phyloP scores from a whole-genome alignment of 2,329 filamentous ascomycete species.

The Colletotrichum sp. region DNA sequence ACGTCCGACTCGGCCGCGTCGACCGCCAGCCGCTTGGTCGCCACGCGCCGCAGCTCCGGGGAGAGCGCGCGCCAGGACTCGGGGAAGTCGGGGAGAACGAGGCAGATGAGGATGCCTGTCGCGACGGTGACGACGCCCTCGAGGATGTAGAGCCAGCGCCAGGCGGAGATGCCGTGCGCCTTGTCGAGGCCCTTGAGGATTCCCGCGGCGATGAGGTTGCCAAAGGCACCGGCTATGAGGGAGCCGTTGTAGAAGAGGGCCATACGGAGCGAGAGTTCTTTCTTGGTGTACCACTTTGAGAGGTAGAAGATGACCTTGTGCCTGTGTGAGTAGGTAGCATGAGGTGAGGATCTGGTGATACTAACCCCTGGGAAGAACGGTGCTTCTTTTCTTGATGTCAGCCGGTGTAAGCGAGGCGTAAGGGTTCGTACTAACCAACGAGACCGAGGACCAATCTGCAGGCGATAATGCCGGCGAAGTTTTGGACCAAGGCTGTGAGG shows the following conservation, averaged over 20 bases:
- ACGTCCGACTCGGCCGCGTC: neutral
- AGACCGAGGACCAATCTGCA: neutral
- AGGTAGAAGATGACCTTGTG: neutral
- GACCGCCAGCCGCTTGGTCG: neutral
- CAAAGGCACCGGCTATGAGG: neutral
- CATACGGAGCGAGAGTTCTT: neutral
- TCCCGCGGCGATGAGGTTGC: neutral
- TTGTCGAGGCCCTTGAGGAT: constrained; percentile 42
- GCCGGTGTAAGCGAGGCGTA: neutral
- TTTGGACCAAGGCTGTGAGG: neutral
- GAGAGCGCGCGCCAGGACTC: neutral
- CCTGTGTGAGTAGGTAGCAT: neutral
- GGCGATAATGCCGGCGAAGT: neutral
- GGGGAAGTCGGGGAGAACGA: neutral
- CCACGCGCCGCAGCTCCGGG: neutral
- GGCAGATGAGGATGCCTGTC: constrained; percentile 52
- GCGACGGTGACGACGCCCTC: constrained; percentile 52
- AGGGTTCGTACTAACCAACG: neutral
- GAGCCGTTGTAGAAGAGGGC: neutral
- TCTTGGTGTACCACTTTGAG: neutral
- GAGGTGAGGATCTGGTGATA: neutral
- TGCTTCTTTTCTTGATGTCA: neutral
- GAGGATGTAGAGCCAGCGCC: constrained; percentile 52
- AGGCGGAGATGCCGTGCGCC: constrained; percentile 44
- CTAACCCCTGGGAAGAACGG: neutral